These are phyloP conservation scores for Colletotrichum lupini DNA, from an alignment of 2,329 filamentous ascomycete genomes.

Conservation along the genomic window DNA sequence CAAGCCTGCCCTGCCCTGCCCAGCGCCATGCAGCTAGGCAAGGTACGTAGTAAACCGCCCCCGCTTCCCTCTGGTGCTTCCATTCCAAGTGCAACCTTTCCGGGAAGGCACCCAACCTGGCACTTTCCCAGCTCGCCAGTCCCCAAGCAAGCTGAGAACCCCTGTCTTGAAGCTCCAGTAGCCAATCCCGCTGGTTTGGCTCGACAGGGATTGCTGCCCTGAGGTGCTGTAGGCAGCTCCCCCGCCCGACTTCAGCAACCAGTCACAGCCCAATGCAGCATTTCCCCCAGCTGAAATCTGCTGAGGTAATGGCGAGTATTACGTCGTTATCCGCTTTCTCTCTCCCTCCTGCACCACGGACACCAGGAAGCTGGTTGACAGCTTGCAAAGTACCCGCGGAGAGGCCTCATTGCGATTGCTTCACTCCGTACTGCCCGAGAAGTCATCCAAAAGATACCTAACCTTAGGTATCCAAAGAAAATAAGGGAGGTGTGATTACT, in stretches of 20 bases:
- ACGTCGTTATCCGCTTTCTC: constrained; percentile 32
- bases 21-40: background rate
- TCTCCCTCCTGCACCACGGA: background rate
- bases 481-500: background rate
- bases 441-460: background rate
- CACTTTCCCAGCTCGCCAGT: background rate
- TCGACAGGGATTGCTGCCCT: constrained; percentile 25
- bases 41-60: background rate
- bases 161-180: constrained; percentile 26
- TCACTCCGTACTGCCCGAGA: background rate
- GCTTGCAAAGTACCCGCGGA: background rate
- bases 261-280: constrained; percentile 12
- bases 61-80: constrained; percentile 22
- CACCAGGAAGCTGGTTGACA: background rate
- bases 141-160: constrained; percentile 27
- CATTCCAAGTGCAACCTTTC: constrained; percentile 34
- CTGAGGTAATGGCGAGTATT: constrained; percentile 25
- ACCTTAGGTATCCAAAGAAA: background rate
- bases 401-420: background rate
- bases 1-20: constrained; percentile 20
- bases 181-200: constrained; percentile 32
- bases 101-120: constrained; percentile 23
- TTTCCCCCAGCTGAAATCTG: constrained; percentile 18
- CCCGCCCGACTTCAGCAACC: constrained; percentile 16
- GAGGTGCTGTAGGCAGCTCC: constrained; percentile 18